Conservation (phyloP, 768 basidiomycete species). For the Kwoniella heveanensis region DNA sequence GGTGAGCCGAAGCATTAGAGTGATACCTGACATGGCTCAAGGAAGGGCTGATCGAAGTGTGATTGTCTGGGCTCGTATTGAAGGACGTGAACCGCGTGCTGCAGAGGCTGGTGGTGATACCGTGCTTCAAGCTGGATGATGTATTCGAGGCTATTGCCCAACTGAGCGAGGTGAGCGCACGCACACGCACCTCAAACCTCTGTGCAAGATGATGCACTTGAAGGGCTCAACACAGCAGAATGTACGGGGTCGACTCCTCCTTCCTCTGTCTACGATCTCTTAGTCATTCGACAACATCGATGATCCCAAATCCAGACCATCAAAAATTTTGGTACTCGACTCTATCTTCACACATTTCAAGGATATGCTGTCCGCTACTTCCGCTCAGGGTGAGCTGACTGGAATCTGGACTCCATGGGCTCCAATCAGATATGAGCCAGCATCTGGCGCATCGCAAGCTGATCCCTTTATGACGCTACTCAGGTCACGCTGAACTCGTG, state of each 20-base stretch:
- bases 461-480: background rate
- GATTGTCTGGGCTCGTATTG: background rate
- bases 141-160: slow-evolving; percentile 36
- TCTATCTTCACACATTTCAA: slow-evolving; percentile 42
- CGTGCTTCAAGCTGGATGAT: slow-evolving; percentile 45
- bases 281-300: slow-evolving; percentile 4
- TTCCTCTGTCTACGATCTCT: background rate
- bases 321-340: slow-evolving; percentile 48
- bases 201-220: no score
- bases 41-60: no score
- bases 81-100: slow-evolving; percentile 26
- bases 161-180: slow-evolving; percentile 19
- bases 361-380: slow-evolving; percentile 41
- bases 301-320: background rate
- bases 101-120: slow-evolving; percentile 31
- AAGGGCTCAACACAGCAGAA: no score
- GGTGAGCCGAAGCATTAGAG: slow-evolving; percentile 22
- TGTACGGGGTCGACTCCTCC: no score
- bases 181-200: no score
- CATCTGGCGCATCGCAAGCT: background rate
- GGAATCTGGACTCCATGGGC: no score
- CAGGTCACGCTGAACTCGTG: slow-evolving; percentile 47
- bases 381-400: slow-evolving; percentile 41
- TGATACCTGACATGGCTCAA: no score
- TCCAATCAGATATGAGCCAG: no score